Evolutionary conservation across 2,329 filamentous ascomycete genomes (phyloP), one percentile per base, ranked within the genome.

Genomic region (Berkeleyomyces rouxiae): DNA sequence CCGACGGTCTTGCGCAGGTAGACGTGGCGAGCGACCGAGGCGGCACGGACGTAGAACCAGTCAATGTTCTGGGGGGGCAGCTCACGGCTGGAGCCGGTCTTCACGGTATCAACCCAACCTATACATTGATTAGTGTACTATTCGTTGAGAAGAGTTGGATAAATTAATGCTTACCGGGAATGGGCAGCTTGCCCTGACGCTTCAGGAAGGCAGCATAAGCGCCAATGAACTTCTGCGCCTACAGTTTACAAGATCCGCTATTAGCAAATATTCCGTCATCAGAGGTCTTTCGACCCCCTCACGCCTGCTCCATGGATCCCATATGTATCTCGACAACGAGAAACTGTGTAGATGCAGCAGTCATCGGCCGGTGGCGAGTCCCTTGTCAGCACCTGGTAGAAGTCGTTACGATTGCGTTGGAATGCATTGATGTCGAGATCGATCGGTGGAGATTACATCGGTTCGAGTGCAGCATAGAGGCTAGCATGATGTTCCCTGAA

Each of bases 91-190:
- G 86, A 83, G 73, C 90, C 92, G 71, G 92, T 96, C 88, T 99
- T 99, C 81, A 97, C 93, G 74, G 92, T 96, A 77, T 99, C 93
- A 77, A 96, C 92, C 92, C 92, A 97, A 82, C 90, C 90, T 95
- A 66, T 2, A 59, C 33, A 46, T 43, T 2, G 37, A 31, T 63
- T 16, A 59, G 36, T 61, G 60, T 59, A 61, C 53, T 57, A n/a
- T 66, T 65, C 39, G 7, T 23, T 11, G 3, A 7, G 46, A 3
- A 59, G 3, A 42, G 16, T 13, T 11, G 4, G 3, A 3, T 16
- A 1, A 55, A 36, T 7, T 3, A 13, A 58, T 40, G 80, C 85
- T 74, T 83, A 91, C 88, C 87, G 76, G 88, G 88, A 73, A 92
- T 89, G 74, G 87, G 87, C 71, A 93, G 87, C 82, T 92, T 92